Evolutionary conservation across 768 basidiomycete genomes (phyloP), one percentile per base, ranked within the genome.

Genomic region (Tricholoma hemisulphureum): DNA sequence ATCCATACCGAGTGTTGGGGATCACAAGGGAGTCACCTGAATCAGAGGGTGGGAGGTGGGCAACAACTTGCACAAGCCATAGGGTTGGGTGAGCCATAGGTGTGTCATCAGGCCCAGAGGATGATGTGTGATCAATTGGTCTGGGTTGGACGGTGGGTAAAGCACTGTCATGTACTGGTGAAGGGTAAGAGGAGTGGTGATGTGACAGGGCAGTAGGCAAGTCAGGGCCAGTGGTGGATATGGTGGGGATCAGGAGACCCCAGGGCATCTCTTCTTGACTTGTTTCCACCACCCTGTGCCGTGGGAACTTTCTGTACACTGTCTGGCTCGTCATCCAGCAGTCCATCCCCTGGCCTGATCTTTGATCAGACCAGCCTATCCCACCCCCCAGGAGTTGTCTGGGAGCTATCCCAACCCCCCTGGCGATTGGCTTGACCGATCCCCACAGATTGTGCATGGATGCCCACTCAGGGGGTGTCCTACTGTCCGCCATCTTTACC

Each of bases 221-320:
- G 37, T 77, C 77, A 0, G 82, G 79, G 3, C 68, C 77, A 6
- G 80, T 78, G 2, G 82, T 84, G 4, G 81, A 79, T 57, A 87
- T 85, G 7, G 67, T 72, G 14, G 85, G 86, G 50, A 87, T 82
- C 1, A 79, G 73, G 24, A 80, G 63, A 0, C 77, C 77, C 13
- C 71, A 75, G 32, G 75, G 80, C 1, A 75, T n/a, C n/a, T n/a
- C n/a, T n/a, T n/a, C n/a, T n/a, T n/a, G n/a, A n/a, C n/a, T n/a
- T n/a, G n/a, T n/a, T n/a, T n/a, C n/a, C n/a, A n/a, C n/a, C n/a
- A n/a, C n/a, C n/a, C n/a, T n/a, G n/a, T n/a, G n/a, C n/a, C n/a
- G n/a, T n/a, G n/a, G n/a, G n/a, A n/a, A n/a, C n/a, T n/a, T n/a
- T n/a, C n/a, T n/a, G n/a, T n/a, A n/a, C n/a, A n/a, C n/a, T n/a